Evolutionary conservation across 2,329 filamentous ascomycete species (phyloP), one percentile per base, ranked within the genome.

Genomic region (Phyllosticta citribraziliensis): DNA sequence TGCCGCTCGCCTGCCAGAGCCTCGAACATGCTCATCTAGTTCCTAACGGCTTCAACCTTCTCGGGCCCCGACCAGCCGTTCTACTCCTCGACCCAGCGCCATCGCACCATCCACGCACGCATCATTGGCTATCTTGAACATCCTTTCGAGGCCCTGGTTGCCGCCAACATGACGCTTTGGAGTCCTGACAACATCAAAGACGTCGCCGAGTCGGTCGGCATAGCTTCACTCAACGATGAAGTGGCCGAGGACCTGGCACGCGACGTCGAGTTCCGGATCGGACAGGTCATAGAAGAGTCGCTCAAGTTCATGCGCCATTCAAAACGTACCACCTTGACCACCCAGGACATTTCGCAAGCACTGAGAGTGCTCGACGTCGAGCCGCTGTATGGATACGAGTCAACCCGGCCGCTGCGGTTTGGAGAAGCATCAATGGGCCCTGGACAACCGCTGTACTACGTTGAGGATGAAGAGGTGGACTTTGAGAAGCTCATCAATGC

Each of bases 401-500:
- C 91, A 35, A 94, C 90, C 52, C 82, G 93, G 57, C 90, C 92
- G 25, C 78, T 99, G 68, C 84, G 89, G 60, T 99, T 95, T 70
- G 94, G 94, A 57, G 94, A 99, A 75, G 94, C 94, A 2, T 95
- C 89, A 62, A 79, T 99, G 63, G 94, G 94, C 0, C 91, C 92
- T 14, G 92, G 93, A 10, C 94, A 99, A 75, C 91, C 93, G 58
- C 79, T 99, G 22, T 99, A 93, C 75, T 99, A 99, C 73, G 88
- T 99, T 47, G 94, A 99, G 71, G 94, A 99, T 72, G 94, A 99
- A 71, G 94, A 99, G 78, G 88, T 97, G 60, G 94, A 99, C 75
- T 97, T 99, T 71, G 94, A 99, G 78, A 97, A 97, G 79, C 80
- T 99, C 66, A 97, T 99, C 73, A 99, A 99, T 76, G 91, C 91